phyloP scores from a whole-genome alignment of 106 monocot species.

The Alisma plantagoaquatica region DNA sequence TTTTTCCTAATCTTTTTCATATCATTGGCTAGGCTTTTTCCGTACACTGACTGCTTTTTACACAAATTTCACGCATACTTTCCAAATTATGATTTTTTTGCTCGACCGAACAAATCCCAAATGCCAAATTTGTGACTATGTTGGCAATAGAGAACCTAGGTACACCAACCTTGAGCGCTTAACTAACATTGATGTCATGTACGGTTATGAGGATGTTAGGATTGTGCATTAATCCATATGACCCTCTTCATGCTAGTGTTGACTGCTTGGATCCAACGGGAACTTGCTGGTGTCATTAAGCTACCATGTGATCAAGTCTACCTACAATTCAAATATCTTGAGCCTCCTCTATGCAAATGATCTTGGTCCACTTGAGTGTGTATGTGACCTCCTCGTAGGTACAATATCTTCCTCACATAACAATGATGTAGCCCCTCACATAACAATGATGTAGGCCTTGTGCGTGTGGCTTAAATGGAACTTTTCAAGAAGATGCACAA shows the following conservation, averaged over 20 bases:
- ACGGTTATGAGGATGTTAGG: conserved; percentile 69
- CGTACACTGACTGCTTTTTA: too few relatives aligned
- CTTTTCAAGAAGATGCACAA: conserved; percentile 75
- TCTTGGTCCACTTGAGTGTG: conserved; percentile 74
- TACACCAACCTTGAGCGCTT: conserved; percentile 77
- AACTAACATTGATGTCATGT: conserved; percentile 50
- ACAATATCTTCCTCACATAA: conserved; percentile 70
- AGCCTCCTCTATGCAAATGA: conserved; percentile 86
- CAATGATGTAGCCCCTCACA: too few relatives aligned
- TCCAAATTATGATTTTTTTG: too few relatives aligned
- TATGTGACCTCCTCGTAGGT: conserved; percentile 61
- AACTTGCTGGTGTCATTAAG: conserved; percentile 84
- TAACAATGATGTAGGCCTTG: conserved; percentile 87
- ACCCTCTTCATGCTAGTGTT: conserved; percentile 89
- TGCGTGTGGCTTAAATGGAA: conserved; percentile 51
- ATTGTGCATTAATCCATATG: conserved; percentile 71
- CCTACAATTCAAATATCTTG: conserved; percentile 87
- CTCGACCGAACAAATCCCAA: too few relatives aligned
- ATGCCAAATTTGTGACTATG: too few relatives aligned
- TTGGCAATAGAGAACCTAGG: conserved; percentile 41
- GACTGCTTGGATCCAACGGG: conserved; percentile 57
- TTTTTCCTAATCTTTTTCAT: too few relatives aligned
- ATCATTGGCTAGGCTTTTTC: too few relatives aligned
- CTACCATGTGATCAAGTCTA: conserved; percentile 47
- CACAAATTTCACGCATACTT: too few relatives aligned